Conservation (phyloP, 352 stramenopile genomes). For the Pythium rishiriense region DNA sequence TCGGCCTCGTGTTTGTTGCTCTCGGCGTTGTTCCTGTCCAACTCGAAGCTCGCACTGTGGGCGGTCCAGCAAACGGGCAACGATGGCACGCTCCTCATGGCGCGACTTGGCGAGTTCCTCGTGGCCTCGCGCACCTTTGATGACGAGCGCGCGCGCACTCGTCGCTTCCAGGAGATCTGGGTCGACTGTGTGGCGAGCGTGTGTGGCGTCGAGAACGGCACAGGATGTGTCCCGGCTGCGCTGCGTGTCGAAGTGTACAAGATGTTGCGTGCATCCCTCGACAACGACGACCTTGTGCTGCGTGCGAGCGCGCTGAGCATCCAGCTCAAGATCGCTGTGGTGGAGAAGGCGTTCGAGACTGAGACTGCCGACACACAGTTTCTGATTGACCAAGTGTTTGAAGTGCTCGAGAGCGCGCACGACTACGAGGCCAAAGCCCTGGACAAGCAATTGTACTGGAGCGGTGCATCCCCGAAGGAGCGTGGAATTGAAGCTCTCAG, state of each 20-base stretch:
- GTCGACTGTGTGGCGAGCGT: constrained; percentile 80
- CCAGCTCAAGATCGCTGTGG: constrained; percentile 79
- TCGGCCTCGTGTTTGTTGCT: constrained; percentile 70
- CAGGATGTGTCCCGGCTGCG: constrained; percentile 55
- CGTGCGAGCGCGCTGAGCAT: constrained; percentile 76
- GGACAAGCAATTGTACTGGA: constrained; percentile 58
- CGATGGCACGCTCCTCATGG: constrained; percentile 58
- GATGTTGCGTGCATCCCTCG: constrained; percentile 63
- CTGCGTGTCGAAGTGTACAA: constrained; percentile 79
- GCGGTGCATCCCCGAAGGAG: constrained; percentile 73
- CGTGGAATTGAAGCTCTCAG: constrained; percentile 80
- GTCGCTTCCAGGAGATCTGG: constrained; percentile 76
- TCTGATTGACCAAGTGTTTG: constrained; percentile 72
- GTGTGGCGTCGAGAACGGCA: constrained; percentile 74
- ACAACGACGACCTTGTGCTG: constrained; percentile 75
- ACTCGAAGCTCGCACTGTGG: constrained; percentile 80
- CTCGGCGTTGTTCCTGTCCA: constrained; percentile 78
- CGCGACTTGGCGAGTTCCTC: constrained; percentile 58
- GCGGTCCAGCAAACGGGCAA: constrained; percentile 66
- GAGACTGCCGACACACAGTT: constrained; percentile 61
- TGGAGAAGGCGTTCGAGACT: constrained; percentile 80
- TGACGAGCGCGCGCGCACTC: constrained; percentile 43
- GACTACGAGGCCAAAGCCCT: constrained; percentile 43
- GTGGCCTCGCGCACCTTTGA: constrained; percentile 48
- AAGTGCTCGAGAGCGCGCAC: constrained; percentile 67